A percentile compares a stretch with the other conserved stretches of the same genome.
Evolutionary conservation across 1,284 basidiomycete species (phyloP).

Genomic region (Earliella scabrosa): DNA sequence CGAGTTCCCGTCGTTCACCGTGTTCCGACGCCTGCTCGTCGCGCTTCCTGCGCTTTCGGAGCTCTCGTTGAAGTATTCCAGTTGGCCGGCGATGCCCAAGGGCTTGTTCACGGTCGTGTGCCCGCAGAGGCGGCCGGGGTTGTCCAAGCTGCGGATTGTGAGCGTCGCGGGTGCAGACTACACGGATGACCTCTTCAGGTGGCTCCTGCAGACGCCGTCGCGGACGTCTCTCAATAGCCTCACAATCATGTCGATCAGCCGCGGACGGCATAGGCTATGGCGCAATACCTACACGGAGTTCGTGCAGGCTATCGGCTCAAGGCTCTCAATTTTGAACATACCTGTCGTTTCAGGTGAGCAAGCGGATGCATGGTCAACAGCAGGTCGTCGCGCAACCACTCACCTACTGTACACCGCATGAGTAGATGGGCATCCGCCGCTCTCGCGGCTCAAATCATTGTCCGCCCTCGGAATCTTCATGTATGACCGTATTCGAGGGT

Average conservation of each 20-base stretch:
- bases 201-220: neutral
- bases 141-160: neutral
- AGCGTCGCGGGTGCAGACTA: neutral
- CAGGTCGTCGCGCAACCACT: neutral
- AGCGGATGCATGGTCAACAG: neutral
- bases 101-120: neutral
- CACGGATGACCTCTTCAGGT: neutral
- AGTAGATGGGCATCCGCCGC: neutral
- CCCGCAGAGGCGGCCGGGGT: neutral
- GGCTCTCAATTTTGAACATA: neutral
- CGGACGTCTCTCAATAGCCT: neutral
- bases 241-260: neutral
- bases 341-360: neutral
- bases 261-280: neutral
- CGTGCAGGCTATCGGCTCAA: neutral
- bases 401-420: neutral
- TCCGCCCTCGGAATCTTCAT: neutral
- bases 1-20: neutral
- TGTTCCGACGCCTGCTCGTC: neutral
- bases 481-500: neutral
- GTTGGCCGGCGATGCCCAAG: neutral
- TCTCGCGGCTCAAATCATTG: neutral
- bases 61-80: neutral
- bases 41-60: neutral
- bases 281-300: neutral